These are phyloP conservation scores for Protomyces pachydermus DNA, from an alignment of 1,139 yeast genomes.

Conservation along the genomic window DNA sequence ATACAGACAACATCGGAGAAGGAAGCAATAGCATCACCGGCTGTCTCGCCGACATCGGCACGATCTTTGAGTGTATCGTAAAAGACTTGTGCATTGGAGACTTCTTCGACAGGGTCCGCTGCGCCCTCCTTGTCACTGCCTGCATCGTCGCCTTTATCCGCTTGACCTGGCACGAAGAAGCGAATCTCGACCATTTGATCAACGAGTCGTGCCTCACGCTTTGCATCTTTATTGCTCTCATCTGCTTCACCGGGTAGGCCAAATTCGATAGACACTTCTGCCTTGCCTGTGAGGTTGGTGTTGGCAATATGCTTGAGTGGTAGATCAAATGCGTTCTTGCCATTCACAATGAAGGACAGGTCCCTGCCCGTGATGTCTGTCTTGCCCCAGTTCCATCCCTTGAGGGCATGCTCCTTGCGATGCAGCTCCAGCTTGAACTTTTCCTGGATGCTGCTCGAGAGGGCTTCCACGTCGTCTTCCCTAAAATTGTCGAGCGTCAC, in stretches of 20 bases:
- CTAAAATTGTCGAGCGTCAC: conserved; percentile 90
- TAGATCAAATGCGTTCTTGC: conserved; percentile 84
- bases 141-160: conserved; percentile 45
- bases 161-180: conserved; percentile 82
- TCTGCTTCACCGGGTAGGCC: conserved; percentile 50
- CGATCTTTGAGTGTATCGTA: conserved; percentile 78
- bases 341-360: conserved; percentile 75
- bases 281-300: conserved; percentile 86
- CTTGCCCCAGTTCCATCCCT: conserved; percentile 99
- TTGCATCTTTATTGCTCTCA: conserved; percentile 44
- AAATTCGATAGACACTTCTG: conserved; percentile 88
- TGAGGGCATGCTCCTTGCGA: conserved; percentile 78
- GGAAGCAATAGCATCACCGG: conserved; percentile 95
- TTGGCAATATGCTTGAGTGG: conserved; percentile 78
- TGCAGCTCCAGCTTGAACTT: conserved; percentile 70
- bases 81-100: conserved; percentile 28
- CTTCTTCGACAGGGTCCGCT: conserved; percentile 34
- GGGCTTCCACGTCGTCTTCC: conserved; percentile 66
- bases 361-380: conserved; percentile 90
- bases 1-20: conserved; percentile 86
- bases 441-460: conserved; percentile 78
- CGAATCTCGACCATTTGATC: conserved; percentile 95
- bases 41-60: conserved; percentile 93
- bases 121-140: conserved; percentile 37
- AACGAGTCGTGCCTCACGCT: conserved; percentile 24